Percentiles rank a stretch among this genome's conserved stretches.
Conservation (phyloP, 306 rosid species). For the Pyrus betulifolia region DNA sequence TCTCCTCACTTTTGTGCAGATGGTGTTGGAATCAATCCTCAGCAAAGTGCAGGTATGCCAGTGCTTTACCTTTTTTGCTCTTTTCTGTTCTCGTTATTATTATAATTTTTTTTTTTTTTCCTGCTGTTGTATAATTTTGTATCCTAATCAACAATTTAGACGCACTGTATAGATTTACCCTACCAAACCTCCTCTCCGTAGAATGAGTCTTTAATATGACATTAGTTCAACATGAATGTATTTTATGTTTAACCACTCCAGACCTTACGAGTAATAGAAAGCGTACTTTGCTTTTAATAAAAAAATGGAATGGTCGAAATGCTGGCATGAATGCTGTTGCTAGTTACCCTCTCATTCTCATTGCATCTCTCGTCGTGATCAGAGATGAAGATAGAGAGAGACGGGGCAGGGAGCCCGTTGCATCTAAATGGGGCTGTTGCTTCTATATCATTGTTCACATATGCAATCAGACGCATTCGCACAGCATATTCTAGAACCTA, state of each 20-base stretch:
- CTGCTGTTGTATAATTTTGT: background rate
- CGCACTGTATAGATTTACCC: background rate
- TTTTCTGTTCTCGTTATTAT: background rate
- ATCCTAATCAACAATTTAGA: background rate
- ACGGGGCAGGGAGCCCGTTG: background rate
- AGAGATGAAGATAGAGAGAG: no score
- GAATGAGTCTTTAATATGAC: background rate
- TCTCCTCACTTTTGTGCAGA: slow-evolving; percentile 39
- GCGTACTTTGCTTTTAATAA: background rate
- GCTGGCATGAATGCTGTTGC: background rate
- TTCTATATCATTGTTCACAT: background rate
- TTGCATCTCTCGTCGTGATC: background rate
- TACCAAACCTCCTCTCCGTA: background rate
- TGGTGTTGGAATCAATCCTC: slow-evolving; percentile 97
- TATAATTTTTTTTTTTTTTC: background rate
- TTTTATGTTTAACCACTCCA: background rate
- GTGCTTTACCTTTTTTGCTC: background rate
- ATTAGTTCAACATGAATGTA: background rate
- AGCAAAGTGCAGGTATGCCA: slow-evolving; percentile 88
- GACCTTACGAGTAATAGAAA: background rate
- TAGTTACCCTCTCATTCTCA: background rate
- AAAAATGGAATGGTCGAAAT: background rate
- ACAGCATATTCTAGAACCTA: background rate
- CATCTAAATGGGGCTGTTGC: background rate
- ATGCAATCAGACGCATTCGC: background rate